These are phyloP conservation scores for Penicillium digitatum DNA, from an alignment of 2,329 filamentous ascomycete genomes.

Conservation along the genomic window DNA sequence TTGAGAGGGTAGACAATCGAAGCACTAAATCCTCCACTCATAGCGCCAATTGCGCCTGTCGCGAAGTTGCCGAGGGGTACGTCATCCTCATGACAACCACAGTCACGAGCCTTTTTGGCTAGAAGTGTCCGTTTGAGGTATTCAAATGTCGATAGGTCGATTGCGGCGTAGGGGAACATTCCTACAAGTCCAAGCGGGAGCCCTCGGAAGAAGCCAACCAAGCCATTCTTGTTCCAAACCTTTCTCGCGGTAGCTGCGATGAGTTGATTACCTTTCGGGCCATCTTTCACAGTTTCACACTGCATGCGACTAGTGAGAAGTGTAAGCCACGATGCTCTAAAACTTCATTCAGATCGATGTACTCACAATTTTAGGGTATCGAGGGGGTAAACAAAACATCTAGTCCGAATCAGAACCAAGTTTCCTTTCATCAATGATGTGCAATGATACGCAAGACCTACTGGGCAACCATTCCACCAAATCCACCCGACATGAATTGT, in stretches of 20 bases:
- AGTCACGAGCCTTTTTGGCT: constrained; percentile 62
- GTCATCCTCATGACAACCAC: constrained; percentile 76
- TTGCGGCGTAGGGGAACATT: constrained; percentile 97
- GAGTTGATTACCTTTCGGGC: constrained; percentile 75
- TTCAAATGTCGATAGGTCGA: constrained; percentile 94
- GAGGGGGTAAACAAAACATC: constrained; percentile 88
- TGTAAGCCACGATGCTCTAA: constrained; percentile 4
- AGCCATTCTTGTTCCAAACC: constrained; percentile 74
- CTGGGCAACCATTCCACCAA: constrained; percentile 93
- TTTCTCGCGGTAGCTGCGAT: constrained; percentile 78
- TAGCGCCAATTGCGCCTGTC: constrained; percentile 83
- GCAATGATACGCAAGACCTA: constrained; percentile 41
- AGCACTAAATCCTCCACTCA: constrained; percentile 86
- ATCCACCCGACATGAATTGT: constrained; percentile 84
- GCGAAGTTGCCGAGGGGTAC: constrained; percentile 73
- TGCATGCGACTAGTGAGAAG: constrained; percentile 67
- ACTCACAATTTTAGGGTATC: constrained; percentile 63
- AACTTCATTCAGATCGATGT: neutral
- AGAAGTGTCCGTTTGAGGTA: constrained; percentile 75
- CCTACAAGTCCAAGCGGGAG: constrained; percentile 89
- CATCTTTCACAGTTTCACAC: constrained; percentile 85
- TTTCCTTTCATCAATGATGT: neutral
- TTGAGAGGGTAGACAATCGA: constrained; percentile 95
- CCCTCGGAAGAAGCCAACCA: constrained; percentile 80
- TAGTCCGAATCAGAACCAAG: constrained; percentile 34